Evolutionary conservation across 2,329 filamentous ascomycete genomes (phyloP).

Genomic region (Coccinonectria pachysandricola): DNA sequence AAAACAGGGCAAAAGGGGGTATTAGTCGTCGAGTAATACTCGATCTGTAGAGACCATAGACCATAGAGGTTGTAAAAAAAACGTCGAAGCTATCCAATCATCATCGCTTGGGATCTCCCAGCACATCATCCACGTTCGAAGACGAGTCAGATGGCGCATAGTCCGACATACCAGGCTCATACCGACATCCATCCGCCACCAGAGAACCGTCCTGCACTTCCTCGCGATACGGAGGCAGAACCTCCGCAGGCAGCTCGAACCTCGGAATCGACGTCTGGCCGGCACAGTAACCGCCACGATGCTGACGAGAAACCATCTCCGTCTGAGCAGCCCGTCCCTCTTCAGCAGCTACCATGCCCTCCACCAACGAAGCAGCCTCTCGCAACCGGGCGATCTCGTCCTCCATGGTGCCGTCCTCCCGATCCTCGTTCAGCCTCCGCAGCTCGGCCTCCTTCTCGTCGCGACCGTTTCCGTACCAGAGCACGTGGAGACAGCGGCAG

Average conservation of each 20-base stretch:
- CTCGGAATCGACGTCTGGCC: conserved; percentile 13
- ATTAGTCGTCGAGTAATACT: too few relatives aligned
- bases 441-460: conserved; percentile 17
- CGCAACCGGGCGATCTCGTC: conserved; percentile 40
- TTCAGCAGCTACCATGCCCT: conserved; percentile 34
- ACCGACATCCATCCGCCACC: conserved; percentile 34
- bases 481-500: conserved; percentile 22
- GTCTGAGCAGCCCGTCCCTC: conserved; percentile 19
- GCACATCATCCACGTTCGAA: conserved; percentile 13
- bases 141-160: conserved; percentile 12
- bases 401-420: conserved; percentile 28
- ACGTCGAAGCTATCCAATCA: background rate
- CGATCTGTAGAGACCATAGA: conserved; percentile 4
- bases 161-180: conserved; percentile 23
- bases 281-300: too few relatives aligned
- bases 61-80: conserved; percentile 3
- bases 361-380: conserved; percentile 34
- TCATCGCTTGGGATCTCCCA: conserved; percentile 16
- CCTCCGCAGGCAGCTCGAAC: conserved; percentile 20
- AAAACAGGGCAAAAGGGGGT: too few relatives aligned
- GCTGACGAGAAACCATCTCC: conserved; percentile 3
- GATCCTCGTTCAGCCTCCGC: conserved; percentile 2
- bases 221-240: conserved; percentile 32
- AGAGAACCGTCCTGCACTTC: conserved; percentile 23
- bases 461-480: conserved; percentile 13